Conservation (phyloP, 2,329 filamentous ascomycete species). For the Coleophoma crateriformis region DNA sequence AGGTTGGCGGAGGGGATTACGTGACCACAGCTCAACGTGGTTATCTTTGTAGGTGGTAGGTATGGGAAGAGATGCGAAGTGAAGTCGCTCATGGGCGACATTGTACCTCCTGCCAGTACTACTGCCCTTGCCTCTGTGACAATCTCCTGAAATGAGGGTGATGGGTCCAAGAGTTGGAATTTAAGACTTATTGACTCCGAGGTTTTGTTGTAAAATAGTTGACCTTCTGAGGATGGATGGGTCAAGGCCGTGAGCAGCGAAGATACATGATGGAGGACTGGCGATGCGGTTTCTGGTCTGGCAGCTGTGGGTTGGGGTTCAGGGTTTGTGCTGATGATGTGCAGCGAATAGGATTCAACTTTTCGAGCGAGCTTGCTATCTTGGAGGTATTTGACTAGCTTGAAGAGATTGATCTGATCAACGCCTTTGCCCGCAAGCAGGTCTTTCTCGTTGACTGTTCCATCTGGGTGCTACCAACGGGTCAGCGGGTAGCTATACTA, state of each 20-base stretch:
- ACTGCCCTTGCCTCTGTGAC: slow-evolving; percentile 81
- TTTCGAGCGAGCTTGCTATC: slow-evolving; percentile 92
- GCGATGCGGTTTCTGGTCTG: slow-evolving; percentile 13
- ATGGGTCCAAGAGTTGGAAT: slow-evolving; percentile 87
- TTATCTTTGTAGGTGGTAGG: slow-evolving; percentile 55
- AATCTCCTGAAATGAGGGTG: slow-evolving; percentile 84
- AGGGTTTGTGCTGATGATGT: slow-evolving; percentile 38
- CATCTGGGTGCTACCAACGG: slow-evolving; percentile 43
- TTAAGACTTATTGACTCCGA: slow-evolving; percentile 52
- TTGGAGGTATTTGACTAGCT: slow-evolving; percentile 80
- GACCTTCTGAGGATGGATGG: slow-evolving; percentile 71
- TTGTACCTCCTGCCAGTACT: slow-evolving; percentile 89
- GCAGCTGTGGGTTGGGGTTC: slow-evolving; percentile 4
- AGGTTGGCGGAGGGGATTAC: slow-evolving; percentile 83
- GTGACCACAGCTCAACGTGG: slow-evolving; percentile 86
- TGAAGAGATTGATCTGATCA: slow-evolving; percentile 92
- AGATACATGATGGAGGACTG: slow-evolving; percentile 46
- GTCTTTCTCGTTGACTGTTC: slow-evolving; percentile 63
- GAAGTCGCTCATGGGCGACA: slow-evolving; percentile 96
- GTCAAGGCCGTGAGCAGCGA: slow-evolving; percentile 75
- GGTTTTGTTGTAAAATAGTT: slow-evolving; percentile 55
- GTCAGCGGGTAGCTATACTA: not conserved
- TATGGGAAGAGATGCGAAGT: slow-evolving; percentile 79
- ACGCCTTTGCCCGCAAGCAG: slow-evolving; percentile 80
- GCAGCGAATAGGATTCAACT: slow-evolving; percentile 74